phyloP scores from a whole-genome alignment of 495 filamentous ascomycete species.

The Alectoria sarmentosa region DNA sequence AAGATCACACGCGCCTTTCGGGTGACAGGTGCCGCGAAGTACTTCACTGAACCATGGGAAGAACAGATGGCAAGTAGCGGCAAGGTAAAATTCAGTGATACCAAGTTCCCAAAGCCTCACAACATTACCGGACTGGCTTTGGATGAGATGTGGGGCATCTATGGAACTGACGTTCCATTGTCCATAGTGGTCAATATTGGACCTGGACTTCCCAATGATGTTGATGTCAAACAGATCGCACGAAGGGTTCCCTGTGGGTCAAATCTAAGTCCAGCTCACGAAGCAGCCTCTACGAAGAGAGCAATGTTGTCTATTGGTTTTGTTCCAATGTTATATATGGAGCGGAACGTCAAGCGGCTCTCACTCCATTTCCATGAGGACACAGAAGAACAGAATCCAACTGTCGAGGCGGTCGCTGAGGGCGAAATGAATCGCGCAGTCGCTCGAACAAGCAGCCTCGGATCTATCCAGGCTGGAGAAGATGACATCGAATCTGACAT shows the following conservation, averaged over 20 bases:
- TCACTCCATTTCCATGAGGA: too few relatives aligned
- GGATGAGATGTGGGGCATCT: constrained; percentile 25
- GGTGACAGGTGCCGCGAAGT: constrained; percentile 22
- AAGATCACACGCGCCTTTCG: constrained; percentile 22
- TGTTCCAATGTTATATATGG: too few relatives aligned
- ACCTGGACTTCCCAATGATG: constrained; percentile 20
- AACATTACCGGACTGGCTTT: constrained; percentile 26
- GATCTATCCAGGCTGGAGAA: too few relatives aligned
- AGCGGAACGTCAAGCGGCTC: too few relatives aligned
- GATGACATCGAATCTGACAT: neutral
- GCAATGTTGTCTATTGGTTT: too few relatives aligned
- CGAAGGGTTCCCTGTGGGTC: constrained; percentile 23
- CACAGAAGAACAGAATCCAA: too few relatives aligned
- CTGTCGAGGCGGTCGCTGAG: too few relatives aligned
- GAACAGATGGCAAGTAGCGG: constrained; percentile 17
- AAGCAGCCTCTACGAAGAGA: too few relatives aligned
- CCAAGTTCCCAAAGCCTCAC: constrained; percentile 21
- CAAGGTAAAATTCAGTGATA: constrained; percentile 9
- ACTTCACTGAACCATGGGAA: constrained; percentile 19
- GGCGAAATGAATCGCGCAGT: too few relatives aligned
- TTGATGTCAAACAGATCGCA: constrained; percentile 20
- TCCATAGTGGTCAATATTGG: constrained; percentile 25
- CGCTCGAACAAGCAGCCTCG: too few relatives aligned
- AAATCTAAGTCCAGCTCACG: too few relatives aligned
- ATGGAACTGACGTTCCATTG: constrained; percentile 19